phyloP scores from a whole-genome alignment of 2,329 filamentous ascomycete genomes.

The Penicillium sp. region DNA sequence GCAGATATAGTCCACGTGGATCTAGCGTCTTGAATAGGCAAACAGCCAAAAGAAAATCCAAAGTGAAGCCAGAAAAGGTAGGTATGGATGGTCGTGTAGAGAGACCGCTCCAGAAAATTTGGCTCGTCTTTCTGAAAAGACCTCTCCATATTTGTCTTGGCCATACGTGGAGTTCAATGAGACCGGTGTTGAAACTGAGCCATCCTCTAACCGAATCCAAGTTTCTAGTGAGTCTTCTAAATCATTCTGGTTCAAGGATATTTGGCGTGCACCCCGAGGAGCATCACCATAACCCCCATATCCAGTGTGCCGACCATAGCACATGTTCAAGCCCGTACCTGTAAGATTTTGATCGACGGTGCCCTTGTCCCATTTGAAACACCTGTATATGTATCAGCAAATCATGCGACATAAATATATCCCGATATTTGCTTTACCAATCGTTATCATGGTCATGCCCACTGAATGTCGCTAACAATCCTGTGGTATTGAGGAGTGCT shows the following conservation, averaged over 20 bases:
- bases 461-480: conserved; percentile 63
- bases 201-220: conserved; percentile 65
- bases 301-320: conserved; percentile 68
- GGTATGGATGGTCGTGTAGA: background rate
- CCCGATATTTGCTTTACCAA: conserved; percentile 36
- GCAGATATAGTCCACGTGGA: no score
- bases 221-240: conserved; percentile 56
- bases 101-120: background rate
- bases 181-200: conserved; percentile 56
- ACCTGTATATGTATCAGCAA: conserved; percentile 18
- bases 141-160: conserved; percentile 52
- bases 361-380: conserved; percentile 46
- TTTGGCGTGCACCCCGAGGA: conserved; percentile 64
- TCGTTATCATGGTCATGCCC: conserved; percentile 70
- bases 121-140: background rate
- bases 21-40: background rate
- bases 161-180: conserved; percentile 65
- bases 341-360: conserved; percentile 36
- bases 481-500: conserved; percentile 59
- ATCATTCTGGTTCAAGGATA: conserved; percentile 53
- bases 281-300: conserved; percentile 72
- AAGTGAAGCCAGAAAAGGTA: background rate
- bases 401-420: background rate
- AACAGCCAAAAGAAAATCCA: background rate
- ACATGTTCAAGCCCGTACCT: conserved; percentile 54